phyloP scores from a whole-genome alignment of 106 monocot genomes.

The Dendrobium officinale region DNA sequence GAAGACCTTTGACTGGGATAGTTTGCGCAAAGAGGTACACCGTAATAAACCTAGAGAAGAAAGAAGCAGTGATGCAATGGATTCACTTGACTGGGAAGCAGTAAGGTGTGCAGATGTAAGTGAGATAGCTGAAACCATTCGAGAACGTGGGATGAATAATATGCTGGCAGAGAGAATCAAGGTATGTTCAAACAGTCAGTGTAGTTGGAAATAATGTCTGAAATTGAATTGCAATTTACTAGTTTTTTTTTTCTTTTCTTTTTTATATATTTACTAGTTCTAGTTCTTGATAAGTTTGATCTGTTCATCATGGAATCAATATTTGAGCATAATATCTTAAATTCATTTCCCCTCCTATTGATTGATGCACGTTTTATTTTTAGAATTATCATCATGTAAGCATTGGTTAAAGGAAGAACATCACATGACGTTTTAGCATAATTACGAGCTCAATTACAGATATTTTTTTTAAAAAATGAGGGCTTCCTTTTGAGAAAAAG shows the following conservation, averaged over 20 bases:
- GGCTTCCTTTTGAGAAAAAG: background rate
- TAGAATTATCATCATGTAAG: background rate
- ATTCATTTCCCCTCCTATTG: background rate
- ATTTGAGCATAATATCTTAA: background rate
- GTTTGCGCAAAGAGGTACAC: constrained; percentile 35
- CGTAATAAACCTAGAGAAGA: constrained; percentile 22
- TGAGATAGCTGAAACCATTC: constrained; percentile 57
- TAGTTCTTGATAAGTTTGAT: background rate
- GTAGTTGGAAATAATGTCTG: background rate
- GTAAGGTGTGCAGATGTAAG: constrained; percentile 53
- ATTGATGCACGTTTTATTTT: background rate
- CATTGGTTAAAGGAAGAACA: background rate
- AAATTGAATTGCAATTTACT: background rate
- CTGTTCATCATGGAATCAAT: background rate
- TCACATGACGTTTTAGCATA: background rate
- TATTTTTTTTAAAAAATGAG: background rate
- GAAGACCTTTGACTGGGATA: constrained; percentile 63
- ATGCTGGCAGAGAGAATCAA: constrained; percentile 83
- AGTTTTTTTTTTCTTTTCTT: background rate
- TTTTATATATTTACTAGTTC: background rate
- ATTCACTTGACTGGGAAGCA: constrained; percentile 77
- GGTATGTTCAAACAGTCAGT: constrained; percentile 24
- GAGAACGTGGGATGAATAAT: constrained; percentile 88
- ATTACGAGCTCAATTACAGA: background rate
- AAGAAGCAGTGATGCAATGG: constrained; percentile 42